Percentiles rank a stretch among this genome's conserved stretches.
These are phyloP conservation scores for Hawksworthiomyces lignivorus DNA, from an alignment of 2,329 filamentous ascomycete species.

Conservation along the genomic window DNA sequence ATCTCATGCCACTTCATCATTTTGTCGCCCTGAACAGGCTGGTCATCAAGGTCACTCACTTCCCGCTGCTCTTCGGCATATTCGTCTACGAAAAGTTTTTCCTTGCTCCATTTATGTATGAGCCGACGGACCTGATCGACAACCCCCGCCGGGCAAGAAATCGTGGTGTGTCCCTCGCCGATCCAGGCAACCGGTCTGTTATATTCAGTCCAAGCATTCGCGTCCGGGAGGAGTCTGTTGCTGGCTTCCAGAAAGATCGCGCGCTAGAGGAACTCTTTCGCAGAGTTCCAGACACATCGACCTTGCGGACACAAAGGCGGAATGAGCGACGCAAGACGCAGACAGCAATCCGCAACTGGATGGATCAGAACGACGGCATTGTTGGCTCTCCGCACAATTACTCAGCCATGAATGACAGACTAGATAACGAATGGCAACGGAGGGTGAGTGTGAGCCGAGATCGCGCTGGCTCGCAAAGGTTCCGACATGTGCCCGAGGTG, in stretches of 20 bases:
- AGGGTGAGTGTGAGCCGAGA: constrained; percentile 45
- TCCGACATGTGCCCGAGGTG: constrained; percentile 46
- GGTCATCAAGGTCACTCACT: constrained; percentile 85
- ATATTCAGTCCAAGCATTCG: constrained; percentile 68
- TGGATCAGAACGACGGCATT: constrained; percentile 60
- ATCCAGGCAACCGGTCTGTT: constrained; percentile 47
- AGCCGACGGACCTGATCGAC: constrained; percentile 81
- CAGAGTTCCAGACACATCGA: constrained; percentile 56
- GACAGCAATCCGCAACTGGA: constrained; percentile 82
- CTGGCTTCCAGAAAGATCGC: constrained; percentile 81
- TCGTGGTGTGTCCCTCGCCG: constrained; percentile 48
- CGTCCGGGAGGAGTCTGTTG: constrained; percentile 76
- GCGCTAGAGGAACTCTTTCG: constrained; percentile 89
- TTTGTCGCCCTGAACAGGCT: constrained; percentile 85
- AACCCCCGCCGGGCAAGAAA: constrained; percentile 46
- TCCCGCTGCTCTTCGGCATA: constrained; percentile 78
- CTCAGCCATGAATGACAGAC: constrained; percentile 39
- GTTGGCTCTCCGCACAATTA: constrained; percentile 40
- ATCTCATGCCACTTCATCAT: constrained; percentile 66
- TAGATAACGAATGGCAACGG: constrained; percentile 38
- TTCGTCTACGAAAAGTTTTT: constrained; percentile 80
- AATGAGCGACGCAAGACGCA: constrained; percentile 65
- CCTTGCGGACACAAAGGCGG: constrained; percentile 51
- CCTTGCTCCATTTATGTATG: constrained; percentile 67
- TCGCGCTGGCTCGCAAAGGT: constrained; percentile 30